These are phyloP conservation scores for Magnolia kwangsiensis DNA, from an alignment of 164 flowering plant species.

Conservation along the genomic window DNA sequence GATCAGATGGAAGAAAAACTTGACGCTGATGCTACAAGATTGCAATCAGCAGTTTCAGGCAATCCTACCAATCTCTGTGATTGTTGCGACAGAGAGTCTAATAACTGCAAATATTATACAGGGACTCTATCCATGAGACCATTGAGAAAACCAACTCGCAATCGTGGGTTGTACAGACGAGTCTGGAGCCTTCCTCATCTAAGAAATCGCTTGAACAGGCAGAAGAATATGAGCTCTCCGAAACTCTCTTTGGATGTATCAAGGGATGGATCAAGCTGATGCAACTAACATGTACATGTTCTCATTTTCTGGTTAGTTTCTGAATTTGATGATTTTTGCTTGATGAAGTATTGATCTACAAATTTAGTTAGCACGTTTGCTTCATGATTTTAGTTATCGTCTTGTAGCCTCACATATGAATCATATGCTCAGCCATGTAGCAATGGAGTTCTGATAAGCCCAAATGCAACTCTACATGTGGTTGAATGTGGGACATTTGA, in stretches of 20 bases:
- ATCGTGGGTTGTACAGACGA: conserved; percentile 1
- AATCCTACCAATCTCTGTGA: neutral
- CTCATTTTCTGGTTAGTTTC: neutral
- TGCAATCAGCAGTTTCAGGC: conserved; percentile 19
- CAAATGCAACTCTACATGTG: neutral
- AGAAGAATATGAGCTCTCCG: conserved; percentile 1
- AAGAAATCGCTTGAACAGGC: conserved; percentile 5
- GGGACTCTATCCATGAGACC: conserved; percentile 12
- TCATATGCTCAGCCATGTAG: neutral
- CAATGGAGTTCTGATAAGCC: neutral
- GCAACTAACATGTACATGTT: neutral
- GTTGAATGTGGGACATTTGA: too few species aligned
- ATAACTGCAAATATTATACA: conserved; percentile 3
- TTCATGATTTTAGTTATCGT: neutral
- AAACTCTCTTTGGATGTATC: conserved; percentile 1
- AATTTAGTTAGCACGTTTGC: neutral
- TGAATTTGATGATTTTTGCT: neutral
- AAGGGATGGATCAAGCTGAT: neutral
- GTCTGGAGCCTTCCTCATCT: conserved; percentile 12
- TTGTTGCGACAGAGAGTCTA: neutral
- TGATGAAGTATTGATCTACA: neutral
- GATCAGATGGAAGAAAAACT: conserved; percentile 32
- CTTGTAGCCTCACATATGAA: neutral
- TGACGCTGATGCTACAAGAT: conserved; percentile 23
- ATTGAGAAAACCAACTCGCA: conserved; percentile 4